Percentiles rank a stretch among this genome's conserved stretches.
Evolutionary conservation across 2,329 filamentous ascomycete genomes (phyloP).

Genomic region (Fusarium staphyleae): DNA sequence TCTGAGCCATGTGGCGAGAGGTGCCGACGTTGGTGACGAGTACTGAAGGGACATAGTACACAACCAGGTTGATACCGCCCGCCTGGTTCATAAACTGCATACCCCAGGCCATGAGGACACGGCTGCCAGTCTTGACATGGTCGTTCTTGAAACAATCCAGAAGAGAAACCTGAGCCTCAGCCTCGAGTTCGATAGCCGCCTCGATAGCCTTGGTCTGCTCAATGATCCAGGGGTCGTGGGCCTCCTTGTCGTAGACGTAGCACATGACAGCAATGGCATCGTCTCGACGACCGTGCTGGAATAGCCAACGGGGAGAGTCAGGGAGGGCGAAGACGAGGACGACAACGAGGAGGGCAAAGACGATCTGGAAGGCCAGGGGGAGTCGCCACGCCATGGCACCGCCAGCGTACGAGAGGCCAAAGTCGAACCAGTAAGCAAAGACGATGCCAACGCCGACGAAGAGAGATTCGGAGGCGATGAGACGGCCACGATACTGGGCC

Average conservation of each 20-base stretch:
- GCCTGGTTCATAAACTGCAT: conserved; percentile 50
- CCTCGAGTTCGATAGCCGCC: conserved; percentile 51
- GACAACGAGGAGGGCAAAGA: conserved; percentile 45
- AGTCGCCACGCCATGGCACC: conserved; percentile 39
- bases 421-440: conserved; percentile 52
- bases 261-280: conserved; percentile 49
- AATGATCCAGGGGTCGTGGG: conserved; percentile 44
- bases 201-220: conserved; percentile 50
- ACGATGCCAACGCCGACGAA: conserved; percentile 51
- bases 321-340: conserved; percentile 49
- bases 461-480: conserved; percentile 57
- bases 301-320: conserved; percentile 52
- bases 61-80: conserved; percentile 55
- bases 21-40: conserved; percentile 46
- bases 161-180: conserved; percentile 14
- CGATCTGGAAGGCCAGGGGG: conserved; percentile 43
- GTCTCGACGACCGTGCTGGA: conserved; percentile 46
- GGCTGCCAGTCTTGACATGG: conserved; percentile 20
- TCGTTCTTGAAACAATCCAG: conserved; percentile 28
- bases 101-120: conserved; percentile 29
- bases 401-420: conserved; percentile 45
- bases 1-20: conserved; percentile 37
- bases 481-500: conserved; percentile 54
- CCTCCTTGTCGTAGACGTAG: conserved; percentile 50
- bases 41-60: conserved; percentile 45